Conservation (phyloP, 495 filamentous ascomycete genomes). For the Aspergillus carlsbadensis region DNA sequence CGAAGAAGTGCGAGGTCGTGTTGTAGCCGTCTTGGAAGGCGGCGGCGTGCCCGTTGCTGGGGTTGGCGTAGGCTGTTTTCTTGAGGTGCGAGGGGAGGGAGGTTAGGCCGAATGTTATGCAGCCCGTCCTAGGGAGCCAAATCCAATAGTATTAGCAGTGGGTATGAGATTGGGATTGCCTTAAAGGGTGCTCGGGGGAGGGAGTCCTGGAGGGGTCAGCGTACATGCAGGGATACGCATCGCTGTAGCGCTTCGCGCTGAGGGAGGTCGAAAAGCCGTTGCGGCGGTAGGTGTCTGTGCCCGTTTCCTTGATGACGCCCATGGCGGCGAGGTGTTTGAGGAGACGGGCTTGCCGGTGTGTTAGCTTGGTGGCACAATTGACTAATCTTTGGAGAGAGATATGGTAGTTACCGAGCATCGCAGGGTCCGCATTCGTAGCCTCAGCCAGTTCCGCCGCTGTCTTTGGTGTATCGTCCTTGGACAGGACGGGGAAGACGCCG, state of each 20-base stretch:
- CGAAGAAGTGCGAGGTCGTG: constrained; percentile 35
- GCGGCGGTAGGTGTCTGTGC: constrained; percentile 40
- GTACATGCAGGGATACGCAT: constrained; percentile 36
- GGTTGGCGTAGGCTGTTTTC: constrained; percentile 30
- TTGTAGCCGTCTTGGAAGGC: constrained; percentile 33
- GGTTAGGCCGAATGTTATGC: constrained; percentile 27
- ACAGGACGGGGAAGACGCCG: constrained; percentile 33
- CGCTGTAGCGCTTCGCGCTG: constrained; percentile 32
- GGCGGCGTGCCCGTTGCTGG: constrained; percentile 28
- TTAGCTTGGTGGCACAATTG: too few relatives aligned
- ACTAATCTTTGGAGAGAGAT: not conserved
- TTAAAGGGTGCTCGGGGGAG: not conserved
- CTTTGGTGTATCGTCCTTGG: constrained; percentile 33
- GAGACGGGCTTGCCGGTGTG: constrained; percentile 37
- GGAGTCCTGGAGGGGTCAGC: constrained; percentile 3
- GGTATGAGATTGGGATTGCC: not conserved
- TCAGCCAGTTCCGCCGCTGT: constrained; percentile 28
- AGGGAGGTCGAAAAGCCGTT: constrained; percentile 45
- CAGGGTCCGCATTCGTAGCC: constrained; percentile 29
- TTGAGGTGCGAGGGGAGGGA: constrained; percentile 32
- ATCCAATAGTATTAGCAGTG: not conserved
- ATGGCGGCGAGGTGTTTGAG: constrained; percentile 52
- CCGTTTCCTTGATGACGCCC: constrained; percentile 46
- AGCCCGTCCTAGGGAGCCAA: constrained; percentile 24
- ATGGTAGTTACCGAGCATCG: constrained; percentile 28